Evolutionary conservation across 768 basidiomycete genomes (phyloP), one percentile per base, ranked within the genome.

Genomic region (Auricularia heimuer): DNA sequence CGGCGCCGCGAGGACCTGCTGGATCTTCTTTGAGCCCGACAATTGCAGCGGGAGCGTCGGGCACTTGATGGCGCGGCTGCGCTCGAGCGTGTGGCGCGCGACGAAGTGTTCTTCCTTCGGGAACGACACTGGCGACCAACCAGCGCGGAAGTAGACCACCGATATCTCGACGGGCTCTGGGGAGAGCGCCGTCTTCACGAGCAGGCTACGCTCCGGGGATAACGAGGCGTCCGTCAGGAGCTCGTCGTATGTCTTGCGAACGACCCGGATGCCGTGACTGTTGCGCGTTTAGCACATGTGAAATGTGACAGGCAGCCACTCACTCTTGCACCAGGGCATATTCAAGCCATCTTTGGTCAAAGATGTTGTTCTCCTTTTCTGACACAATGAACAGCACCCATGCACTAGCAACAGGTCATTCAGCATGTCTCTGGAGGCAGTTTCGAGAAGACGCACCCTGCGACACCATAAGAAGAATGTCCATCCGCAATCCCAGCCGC

Each of bases 21-120:
- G 96, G 0, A 99, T 85, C 72, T 97, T 97, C 80, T 99, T 99
- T 3, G 89, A 87, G 0, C 96, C 96, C 0, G 95, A 94, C n/a
- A 98, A 85, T 68, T 98, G 96, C 14, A 98, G 81, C 4, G 89
- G 86, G 68, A 98, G 85, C 1, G 86, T 85, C 0, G 96, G 96
- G 71, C 96, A 99, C 68, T 98, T 96, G 79, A 94, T 94, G 0
- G 96, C 94, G 62, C 75, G 78, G 4, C 89, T 90, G 45, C 85
- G 80, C 73, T 98, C 95, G 42, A 98, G 80, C 14, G 85, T 75
- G 69, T 89, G 82, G 7, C 96, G 90, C 1, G 86, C 89, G 7
- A 75, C 71, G 77, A 92, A 98, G 61, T 88, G 83, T 4, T 75
- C 65, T 0, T 82, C 71, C 0, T 86, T 82, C 0, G 86, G 83